Percentiles rank a stretch among this genome's conserved stretches.
These are phyloP conservation scores for Dillenia turbinata DNA, from an alignment of 164 flowering plant species.

Conservation along the genomic window DNA sequence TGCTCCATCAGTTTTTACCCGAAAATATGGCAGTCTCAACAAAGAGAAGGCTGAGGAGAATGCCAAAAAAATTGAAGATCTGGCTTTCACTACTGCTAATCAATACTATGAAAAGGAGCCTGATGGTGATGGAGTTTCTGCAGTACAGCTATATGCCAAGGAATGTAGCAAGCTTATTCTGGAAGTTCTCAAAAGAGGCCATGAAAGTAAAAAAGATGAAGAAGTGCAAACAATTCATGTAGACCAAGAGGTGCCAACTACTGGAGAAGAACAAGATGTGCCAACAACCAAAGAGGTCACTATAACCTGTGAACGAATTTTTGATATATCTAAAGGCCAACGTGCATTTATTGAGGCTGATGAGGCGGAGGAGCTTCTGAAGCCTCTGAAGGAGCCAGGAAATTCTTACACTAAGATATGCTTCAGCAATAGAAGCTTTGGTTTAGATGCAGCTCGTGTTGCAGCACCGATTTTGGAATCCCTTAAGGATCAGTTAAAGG, in stretches of 20 bases:
- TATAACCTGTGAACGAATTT: slow-evolving; percentile 30
- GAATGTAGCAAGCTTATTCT: slow-evolving; percentile 82
- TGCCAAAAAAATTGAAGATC: slow-evolving; percentile 71
- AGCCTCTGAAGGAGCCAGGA: slow-evolving; percentile 56
- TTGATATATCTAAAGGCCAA: slow-evolving; percentile 75
- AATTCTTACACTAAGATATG: slow-evolving; percentile 70
- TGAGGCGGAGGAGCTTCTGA: slow-evolving; percentile 67
- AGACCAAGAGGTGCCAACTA: too few species aligned
- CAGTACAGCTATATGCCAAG: slow-evolving; percentile 90
- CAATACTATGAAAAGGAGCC: slow-evolving; percentile 74
- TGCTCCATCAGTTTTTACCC: slow-evolving; percentile 65
- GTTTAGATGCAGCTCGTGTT: slow-evolving; percentile 68
- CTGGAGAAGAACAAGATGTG: slow-evolving; percentile 11
- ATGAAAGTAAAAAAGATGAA: slow-evolving; percentile 21
- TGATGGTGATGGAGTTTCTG: slow-evolving; percentile 96
- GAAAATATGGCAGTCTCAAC: slow-evolving; percentile 59
- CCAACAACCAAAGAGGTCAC: slow-evolving; percentile 13
- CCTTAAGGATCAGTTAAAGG: slow-evolving; percentile 64
- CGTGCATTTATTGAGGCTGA: slow-evolving; percentile 73
- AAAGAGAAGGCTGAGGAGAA: slow-evolving; percentile 72
- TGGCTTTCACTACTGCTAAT: slow-evolving; percentile 66
- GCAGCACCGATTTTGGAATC: slow-evolving; percentile 71
- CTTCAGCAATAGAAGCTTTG: slow-evolving; percentile 93
- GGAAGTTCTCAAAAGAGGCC: slow-evolving; percentile 71
- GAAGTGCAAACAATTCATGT: slow-evolving; percentile 5